Base-by-base conservation (phyloP, 2,329 filamentous ascomycete genomes). In the Trichoderma lentiforme region DNA sequence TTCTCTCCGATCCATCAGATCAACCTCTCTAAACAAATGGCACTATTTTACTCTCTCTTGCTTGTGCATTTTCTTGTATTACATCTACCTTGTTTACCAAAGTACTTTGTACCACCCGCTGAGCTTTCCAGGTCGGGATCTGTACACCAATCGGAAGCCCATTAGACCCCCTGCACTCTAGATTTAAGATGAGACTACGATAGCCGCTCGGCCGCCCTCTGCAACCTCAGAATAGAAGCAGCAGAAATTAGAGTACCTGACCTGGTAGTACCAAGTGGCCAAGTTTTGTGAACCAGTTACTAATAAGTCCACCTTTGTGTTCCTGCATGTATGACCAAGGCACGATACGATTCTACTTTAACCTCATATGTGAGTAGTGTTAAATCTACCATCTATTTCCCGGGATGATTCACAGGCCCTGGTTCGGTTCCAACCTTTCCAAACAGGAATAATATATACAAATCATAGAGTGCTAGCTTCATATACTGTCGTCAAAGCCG, bases 181-280 rank as follows among this genome's bases (percentile, higher is more conserved):
- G 39, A 60, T 67, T 67, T 51, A 62, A 62, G 56, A 70, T 62
- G 57, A 70, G 57, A 70, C 66, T 53, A 21, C 30, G 66, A 62
- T 70, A 70, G 66, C 66, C 66, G 66, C 66, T 62, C 66, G n/a
- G 12, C 51, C 56, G 12, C 51, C 56, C 30, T 65, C 53, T 39
- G 26, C 24, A 32, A 15, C 39, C 66, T 53, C 57, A 70, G 39
- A 61, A 70, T 70, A 70, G 57, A 36, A 70, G 64, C 64, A 58
- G 12, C 15, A 24, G 43, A 56, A 56, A 36, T 56, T 66, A 11
- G 39, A n/a, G n/a, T 51, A 53, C 36, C 21, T 51, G 39, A 6
- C 36, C 21, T 53, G 39, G 62, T 65, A 53, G 62, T 12, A 58
- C 51, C 21, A 30, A 21, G 11, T 36, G 51, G 61, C 39, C 26